These are phyloP conservation scores for Entoloma clypeatum DNA, from an alignment of 1,284 basidiomycete species.

Conservation along the genomic window DNA sequence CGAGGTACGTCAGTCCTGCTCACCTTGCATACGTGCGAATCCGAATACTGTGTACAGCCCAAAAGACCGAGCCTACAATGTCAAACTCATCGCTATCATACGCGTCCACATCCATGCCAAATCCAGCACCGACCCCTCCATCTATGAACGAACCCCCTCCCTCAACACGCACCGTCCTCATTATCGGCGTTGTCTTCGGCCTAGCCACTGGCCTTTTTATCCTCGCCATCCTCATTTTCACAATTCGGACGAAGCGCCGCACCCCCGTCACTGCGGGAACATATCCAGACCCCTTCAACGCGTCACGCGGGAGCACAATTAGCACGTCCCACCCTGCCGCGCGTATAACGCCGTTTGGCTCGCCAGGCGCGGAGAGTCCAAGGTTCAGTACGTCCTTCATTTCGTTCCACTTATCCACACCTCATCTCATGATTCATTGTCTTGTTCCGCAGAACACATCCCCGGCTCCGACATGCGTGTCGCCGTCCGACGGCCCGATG, in stretches of 20 bases:
- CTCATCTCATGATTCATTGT: not conserved
- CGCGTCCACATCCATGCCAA: no score
- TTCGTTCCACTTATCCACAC: not conserved
- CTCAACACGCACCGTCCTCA: no score
- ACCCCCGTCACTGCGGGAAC: conserved; percentile 11
- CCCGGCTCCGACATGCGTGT: conserved; percentile 44
- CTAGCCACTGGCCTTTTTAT: conserved; percentile 14
- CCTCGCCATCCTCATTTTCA: conserved; percentile 12
- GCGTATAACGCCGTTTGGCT: conserved; percentile 34
- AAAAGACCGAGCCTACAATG: no score
- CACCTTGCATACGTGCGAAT: no score
- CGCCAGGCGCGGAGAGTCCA: conserved; percentile 26
- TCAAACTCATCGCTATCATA: no score
- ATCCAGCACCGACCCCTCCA: no score
- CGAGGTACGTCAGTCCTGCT: no score
- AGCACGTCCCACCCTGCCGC: conserved; percentile 29
- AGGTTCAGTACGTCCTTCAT: conserved; percentile 28
- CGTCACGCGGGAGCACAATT: conserved; percentile 19
- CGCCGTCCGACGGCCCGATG: conserved; percentile 37
- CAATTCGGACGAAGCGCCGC: conserved; percentile 26
- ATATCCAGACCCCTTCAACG: conserved; percentile 17
- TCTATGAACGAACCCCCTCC: no score
- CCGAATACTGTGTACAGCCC: no score
- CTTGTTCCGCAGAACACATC: conserved; percentile 34
- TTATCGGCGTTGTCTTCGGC: conserved; percentile 14